Base-by-base conservation (phyloP, 768 basidiomycete genomes). In the Leucogyrophana mollusca region DNA sequence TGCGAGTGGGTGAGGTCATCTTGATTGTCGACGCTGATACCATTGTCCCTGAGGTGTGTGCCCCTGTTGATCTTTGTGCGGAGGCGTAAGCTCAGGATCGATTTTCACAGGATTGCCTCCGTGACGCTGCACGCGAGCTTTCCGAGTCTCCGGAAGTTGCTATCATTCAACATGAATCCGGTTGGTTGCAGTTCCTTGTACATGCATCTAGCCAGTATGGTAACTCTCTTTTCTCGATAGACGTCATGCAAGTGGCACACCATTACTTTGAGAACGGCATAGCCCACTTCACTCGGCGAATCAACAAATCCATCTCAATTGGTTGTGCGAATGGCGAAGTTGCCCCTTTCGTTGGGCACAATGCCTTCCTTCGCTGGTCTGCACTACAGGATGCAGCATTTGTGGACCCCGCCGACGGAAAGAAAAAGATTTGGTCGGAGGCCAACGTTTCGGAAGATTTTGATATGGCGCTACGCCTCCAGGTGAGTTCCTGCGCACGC, bases 121-220 rank as follows among this genome's bases (percentile, higher is more conserved):
- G 87, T 44, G 91, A 92, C 67, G 90, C 90, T 3, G 89, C 87
- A 9, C 79, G 85, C 32, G 90, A 93, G 62, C 72, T 93, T 47
- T 68, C 78, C 10, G 83, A 87, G 61, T 85, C 85, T 53, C 90
- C 90, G 0, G 87, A 94, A 36, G 84, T 93, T 34, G 90, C 86
- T 10, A 92, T 94, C 72, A 92, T 94, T 45, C 93, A 94, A 59
- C 93, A 95, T 58, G 87, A 88, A 58, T 90, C 88, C 2, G 87
- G 77, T 79, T 52, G 56, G 60, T 54, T 6, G 16, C 16, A 21
- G 7, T 3, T 27, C 40, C 24, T 34, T 25, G 16, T 4, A 20
- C 23, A 14, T 14, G 7, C n/a, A 18, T 10, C 17, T n/a, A 25
- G 10, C 17, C 16, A 20, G 21, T 3, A 9, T 9, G 20, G 34